Percentiles rank a stretch among this genome's conserved stretches.
phyloP scores from a whole-genome alignment of 371 early-diverging fungal genomes.

The Mucor saturninus region DNA sequence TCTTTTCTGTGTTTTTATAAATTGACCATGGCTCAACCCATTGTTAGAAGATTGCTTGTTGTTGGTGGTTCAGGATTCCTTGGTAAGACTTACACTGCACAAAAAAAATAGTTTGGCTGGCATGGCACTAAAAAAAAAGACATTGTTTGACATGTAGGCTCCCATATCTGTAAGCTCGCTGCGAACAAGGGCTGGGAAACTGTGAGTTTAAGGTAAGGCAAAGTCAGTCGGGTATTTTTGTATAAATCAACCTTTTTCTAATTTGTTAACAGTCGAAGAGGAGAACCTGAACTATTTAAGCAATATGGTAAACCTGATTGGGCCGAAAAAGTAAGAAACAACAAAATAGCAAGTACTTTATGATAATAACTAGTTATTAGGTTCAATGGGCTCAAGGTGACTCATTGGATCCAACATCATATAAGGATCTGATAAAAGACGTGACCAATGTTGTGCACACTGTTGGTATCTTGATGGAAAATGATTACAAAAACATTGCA shows the following conservation, averaged over 20 bases:
- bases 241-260: background rate
- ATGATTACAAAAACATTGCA: slow-evolving; percentile 67
- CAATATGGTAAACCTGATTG: slow-evolving; percentile 42
- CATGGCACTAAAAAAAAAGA: slow-evolving; percentile 3
- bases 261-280: slow-evolving; percentile 48
- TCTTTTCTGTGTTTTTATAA: background rate
- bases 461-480: slow-evolving; percentile 74
- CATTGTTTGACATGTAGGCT: slow-evolving; percentile 34
- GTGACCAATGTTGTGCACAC: slow-evolving; percentile 74
- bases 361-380: slow-evolving; percentile 10
- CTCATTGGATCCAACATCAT: slow-evolving; percentile 65
- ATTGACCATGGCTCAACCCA: slow-evolving; percentile 34
- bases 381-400: slow-evolving; percentile 73
- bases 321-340: slow-evolving; percentile 43
- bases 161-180: slow-evolving; percentile 66
- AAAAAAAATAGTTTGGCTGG: background rate
- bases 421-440: slow-evolving; percentile 55
- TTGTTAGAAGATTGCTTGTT: slow-evolving; percentile 64
- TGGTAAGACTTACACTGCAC: slow-evolving; percentile 39
- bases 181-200: slow-evolving; percentile 76
- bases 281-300: slow-evolving; percentile 45
- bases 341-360: background rate
- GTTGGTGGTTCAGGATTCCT: slow-evolving; percentile 79
- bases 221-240: too few relatives aligned
- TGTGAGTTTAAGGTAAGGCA: slow-evolving; percentile 69